phyloP scores from a whole-genome alignment of 495 filamentous ascomycete genomes.

The Neurospora sp. region DNA sequence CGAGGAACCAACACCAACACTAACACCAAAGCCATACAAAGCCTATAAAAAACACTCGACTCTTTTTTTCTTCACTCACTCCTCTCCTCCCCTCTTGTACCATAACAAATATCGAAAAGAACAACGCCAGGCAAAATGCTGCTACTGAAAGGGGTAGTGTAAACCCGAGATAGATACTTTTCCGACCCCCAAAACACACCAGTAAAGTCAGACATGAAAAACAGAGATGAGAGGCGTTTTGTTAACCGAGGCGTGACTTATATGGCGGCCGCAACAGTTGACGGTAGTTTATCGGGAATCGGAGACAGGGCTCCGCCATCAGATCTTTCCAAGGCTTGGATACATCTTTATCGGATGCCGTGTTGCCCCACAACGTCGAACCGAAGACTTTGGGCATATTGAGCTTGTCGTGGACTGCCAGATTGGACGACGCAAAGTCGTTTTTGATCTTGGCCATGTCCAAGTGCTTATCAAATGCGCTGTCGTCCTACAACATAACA shows the following conservation, averaged over 20 bases:
- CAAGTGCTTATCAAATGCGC: neutral
- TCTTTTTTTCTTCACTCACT: neutral
- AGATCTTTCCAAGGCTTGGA: neutral
- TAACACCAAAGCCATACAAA: neutral
- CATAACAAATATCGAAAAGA: neutral
- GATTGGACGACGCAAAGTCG: neutral
- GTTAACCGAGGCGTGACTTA: neutral
- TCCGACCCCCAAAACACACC: neutral
- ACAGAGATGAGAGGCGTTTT: neutral
- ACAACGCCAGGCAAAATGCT: neutral
- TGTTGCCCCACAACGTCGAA: neutral
- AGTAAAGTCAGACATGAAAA: neutral
- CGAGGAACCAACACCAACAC: neutral
- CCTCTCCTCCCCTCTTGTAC: neutral
- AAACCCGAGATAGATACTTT: neutral
- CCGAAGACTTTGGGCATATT: neutral
- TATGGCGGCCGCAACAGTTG: neutral
- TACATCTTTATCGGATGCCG: neutral
- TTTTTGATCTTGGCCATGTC: neutral
- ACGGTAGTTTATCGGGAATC: neutral
- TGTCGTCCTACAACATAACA: slow-evolving; percentile 25
- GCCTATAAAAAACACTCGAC: neutral
- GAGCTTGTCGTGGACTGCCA: neutral
- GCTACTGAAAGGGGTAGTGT: neutral
- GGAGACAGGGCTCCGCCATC: neutral